Percentiles rank a stretch among this genome's conserved stretches.
Evolutionary conservation across 257 asterid genomes (phyloP).

Genomic region (Salvia miltiorrhiza): DNA sequence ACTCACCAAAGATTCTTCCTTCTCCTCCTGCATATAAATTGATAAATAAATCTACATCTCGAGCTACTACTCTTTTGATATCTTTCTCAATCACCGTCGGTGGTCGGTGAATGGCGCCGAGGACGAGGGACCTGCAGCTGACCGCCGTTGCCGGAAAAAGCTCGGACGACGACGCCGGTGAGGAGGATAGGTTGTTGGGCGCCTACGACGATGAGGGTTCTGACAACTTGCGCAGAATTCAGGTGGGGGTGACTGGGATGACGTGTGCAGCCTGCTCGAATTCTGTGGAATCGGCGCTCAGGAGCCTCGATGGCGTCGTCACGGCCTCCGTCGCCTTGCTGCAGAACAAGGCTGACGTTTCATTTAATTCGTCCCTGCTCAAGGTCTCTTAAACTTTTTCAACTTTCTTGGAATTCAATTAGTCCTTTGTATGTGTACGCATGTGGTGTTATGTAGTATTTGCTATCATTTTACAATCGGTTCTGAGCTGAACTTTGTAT

Average conservation of each 20-base stretch:
- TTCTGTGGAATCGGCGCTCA: slow-evolving; percentile 69
- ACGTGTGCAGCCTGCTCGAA: slow-evolving; percentile 84
- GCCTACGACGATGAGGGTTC: slow-evolving; percentile 38
- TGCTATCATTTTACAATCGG: neutral
- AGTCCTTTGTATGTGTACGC: neutral
- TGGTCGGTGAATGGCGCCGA: slow-evolving; percentile 39
- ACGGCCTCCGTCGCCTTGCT: slow-evolving; percentile 72
- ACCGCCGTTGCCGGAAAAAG: slow-evolving; percentile 23
- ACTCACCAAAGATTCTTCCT: neutral
- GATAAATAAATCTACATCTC: neutral
- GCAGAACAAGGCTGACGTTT: slow-evolving; percentile 66
- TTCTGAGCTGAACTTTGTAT: neutral
- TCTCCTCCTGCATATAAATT: neutral
- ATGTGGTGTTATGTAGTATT: neutral
- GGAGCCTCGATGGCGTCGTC: slow-evolving; percentile 50
- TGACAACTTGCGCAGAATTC: slow-evolving; percentile 44
- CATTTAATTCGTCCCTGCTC: slow-evolving; percentile 44
- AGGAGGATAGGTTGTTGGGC: slow-evolving; percentile 52
- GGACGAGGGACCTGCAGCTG: slow-evolving; percentile 51
- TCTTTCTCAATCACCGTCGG: neutral
- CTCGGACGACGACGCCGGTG: slow-evolving; percentile 29
- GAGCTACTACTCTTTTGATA: neutral
- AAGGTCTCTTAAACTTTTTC: slow-evolving; percentile 36
- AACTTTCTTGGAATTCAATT: neutral
- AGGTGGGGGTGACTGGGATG: slow-evolving; percentile 76